Percentiles rank a stretch among this genome's conserved stretches.
Conservation (phyloP, 2,329 filamentous ascomycete genomes). For the Cercospora citrullina region DNA sequence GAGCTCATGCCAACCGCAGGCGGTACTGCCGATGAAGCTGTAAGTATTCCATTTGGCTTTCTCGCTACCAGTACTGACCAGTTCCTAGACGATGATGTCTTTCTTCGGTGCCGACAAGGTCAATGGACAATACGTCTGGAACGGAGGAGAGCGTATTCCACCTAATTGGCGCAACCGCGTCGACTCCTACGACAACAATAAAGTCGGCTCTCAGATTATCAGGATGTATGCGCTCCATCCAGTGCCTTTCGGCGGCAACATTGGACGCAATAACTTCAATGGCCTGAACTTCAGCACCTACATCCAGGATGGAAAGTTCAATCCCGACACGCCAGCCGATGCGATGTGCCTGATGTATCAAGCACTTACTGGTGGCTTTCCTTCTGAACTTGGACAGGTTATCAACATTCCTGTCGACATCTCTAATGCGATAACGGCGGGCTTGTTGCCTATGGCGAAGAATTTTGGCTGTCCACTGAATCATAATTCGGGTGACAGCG, state of each 20-base stretch:
- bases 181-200: constrained; percentile 36
- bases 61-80: background rate
- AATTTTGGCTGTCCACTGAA: constrained; percentile 26
- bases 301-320: constrained; percentile 44
- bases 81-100: constrained; percentile 39
- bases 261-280: constrained; percentile 20
- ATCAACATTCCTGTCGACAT: constrained; percentile 21
- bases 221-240: constrained; percentile 45
- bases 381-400: constrained; percentile 19
- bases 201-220: constrained; percentile 43
- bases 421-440: constrained; percentile 8
- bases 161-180: constrained; percentile 39
- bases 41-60: constrained; percentile 18
- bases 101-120: constrained; percentile 47
- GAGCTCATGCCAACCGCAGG: constrained; percentile 41
- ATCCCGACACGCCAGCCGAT: constrained; percentile 30
- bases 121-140: constrained; percentile 43
- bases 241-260: constrained; percentile 44
- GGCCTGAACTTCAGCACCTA: constrained; percentile 35
- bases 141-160: constrained; percentile 42
- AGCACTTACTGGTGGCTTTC: constrained; percentile 28
- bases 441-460: constrained; percentile 11
- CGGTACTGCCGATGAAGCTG: constrained; percentile 37
- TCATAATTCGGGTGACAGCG: constrained; percentile 17
- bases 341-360: constrained; percentile 47